phyloP scores from a whole-genome alignment of 1,284 basidiomycete species.

The Moesziomyces globuligerus region DNA sequence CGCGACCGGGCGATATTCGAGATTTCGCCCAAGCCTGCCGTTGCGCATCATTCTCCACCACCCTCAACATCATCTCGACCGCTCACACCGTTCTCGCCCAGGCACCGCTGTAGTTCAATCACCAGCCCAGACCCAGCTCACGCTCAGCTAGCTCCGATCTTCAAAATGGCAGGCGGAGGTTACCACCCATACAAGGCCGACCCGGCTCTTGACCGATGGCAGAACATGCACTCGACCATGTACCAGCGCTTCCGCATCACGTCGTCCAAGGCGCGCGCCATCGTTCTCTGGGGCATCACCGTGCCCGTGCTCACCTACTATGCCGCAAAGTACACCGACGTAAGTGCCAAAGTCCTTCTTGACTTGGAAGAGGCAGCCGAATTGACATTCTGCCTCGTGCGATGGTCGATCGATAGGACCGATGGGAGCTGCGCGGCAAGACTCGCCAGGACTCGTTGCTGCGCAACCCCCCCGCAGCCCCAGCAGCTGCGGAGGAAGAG shows the following conservation, averaged over 20 bases:
- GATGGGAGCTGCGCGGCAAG: constrained; percentile 60
- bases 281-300: constrained; percentile 53
- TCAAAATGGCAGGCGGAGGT: constrained; percentile 60
- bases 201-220: constrained; percentile 63
- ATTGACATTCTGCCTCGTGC: not conserved
- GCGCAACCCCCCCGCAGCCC: constrained; percentile 32
- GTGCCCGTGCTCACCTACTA: constrained; percentile 54
- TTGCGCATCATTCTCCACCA: constrained; percentile 4
- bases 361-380: not conserved
- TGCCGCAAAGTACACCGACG: constrained; percentile 48
- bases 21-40: constrained; percentile 9
- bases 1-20: constrained; percentile 16
- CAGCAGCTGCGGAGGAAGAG: constrained; percentile 26
- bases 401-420: constrained; percentile 28
- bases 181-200: constrained; percentile 63
- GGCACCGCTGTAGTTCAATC: too few relatives aligned
- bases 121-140: not conserved
- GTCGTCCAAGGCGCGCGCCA: constrained; percentile 40
- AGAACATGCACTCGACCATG: constrained; percentile 65
- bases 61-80: not conserved
- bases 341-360: constrained; percentile 25
- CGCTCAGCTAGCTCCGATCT: not conserved
- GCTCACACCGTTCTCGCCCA: too few relatives aligned
- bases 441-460: constrained; percentile 50
- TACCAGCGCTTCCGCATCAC: constrained; percentile 63